Percentiles rank a stretch among this genome's conserved stretches.
Evolutionary conservation across 139 green algal genomes (phyloP).

Genomic region (Medakamo hakoo): DNA sequence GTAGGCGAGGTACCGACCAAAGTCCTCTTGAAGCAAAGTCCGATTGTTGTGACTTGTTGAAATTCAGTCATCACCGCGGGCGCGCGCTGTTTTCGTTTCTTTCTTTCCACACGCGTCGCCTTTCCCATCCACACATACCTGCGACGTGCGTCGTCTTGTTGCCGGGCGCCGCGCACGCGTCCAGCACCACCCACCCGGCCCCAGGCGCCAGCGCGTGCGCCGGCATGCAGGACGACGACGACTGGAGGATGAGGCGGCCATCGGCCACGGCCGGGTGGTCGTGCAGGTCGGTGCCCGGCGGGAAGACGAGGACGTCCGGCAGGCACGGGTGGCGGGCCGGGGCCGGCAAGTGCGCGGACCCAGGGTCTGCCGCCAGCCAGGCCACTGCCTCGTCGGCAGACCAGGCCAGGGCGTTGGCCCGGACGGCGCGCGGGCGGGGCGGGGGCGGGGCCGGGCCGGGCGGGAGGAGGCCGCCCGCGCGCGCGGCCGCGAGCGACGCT

Average conservation of each 20-base stretch:
- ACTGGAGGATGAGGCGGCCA: conserved; percentile 61
- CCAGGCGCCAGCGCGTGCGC: conserved; percentile 61
- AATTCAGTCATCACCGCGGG: not conserved
- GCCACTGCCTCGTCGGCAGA: conserved; percentile 31
- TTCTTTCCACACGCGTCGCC: too few relatives aligned
- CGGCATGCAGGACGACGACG: conserved; percentile 74
- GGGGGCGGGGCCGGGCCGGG: not conserved
- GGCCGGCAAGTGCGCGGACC: not conserved
- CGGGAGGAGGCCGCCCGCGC: conserved; percentile 14
- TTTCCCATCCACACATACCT: conserved; percentile 2
- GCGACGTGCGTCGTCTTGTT: conserved; percentile 97
- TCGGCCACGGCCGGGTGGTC: conserved; percentile 59
- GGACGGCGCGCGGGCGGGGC: conserved; percentile 27
- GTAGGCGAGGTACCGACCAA: not conserved
- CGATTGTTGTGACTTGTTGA: not conserved
- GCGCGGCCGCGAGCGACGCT: conserved; percentile 5
- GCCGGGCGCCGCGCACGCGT: conserved; percentile 86
- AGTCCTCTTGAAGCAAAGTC: too few relatives aligned
- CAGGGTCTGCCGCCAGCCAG: conserved; percentile 11
- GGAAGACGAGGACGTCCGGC: conserved; percentile 65
- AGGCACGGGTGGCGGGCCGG: conserved; percentile 32
- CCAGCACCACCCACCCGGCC: conserved; percentile 61
- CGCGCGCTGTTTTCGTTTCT: too few relatives aligned
- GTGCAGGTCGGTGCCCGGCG: conserved; percentile 73
- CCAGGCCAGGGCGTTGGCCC: conserved; percentile 61